Base-by-base conservation (phyloP, 257 asterid genomes). In the Solanum clarkiae region DNA sequence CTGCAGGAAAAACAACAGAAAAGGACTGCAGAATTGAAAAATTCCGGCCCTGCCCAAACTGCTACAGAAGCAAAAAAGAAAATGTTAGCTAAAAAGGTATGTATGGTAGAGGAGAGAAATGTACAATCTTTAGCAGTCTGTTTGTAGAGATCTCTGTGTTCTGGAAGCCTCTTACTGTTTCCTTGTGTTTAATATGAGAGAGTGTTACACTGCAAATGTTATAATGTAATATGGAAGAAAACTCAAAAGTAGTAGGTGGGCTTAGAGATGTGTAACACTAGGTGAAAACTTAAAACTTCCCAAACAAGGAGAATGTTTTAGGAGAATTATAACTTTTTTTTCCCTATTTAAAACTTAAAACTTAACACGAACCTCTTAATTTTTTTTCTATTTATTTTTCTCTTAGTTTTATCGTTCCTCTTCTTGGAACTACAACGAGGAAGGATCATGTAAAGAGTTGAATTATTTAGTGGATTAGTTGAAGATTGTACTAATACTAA, bases 61-160 rank as follows among this genome's bases (percentile, higher is more conserved):
- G 91, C 98, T 81, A 91, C 89, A 17, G 97, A 92, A 80, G 99
- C 95, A 54, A 80, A 93, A 13, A 86, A 70, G 32, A 94, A 87
- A 84, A 88, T 92, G 90, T 88, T 93, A 65, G 81, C 84, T 71
- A 92, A 80, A 82, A 95, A 94, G 99, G 98, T 95, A 80, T 80
- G 57, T 36, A 24, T 69, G 18, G n/a, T 80, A 59, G 11, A 55
- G 74, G 24, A 40, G 71, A 83, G 40, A 65, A 68, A 49, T 5
- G 24, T 75, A 56, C 85, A 75, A 22, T 53, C 60, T 69, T 65
- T 84, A 32, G 86, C 57, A 55, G 86, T 47, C 57, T 86, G 15
- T 72, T 62, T 77, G 59, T 62, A 75, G 62, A 42, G 22, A 51
- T 49, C n/a, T 14, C 5, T 75, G 81, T 24, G 40, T 51, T 75